phyloP scores from a whole-genome alignment of 2,329 filamentous ascomycete species.

The Fusarium albosuccineum region DNA sequence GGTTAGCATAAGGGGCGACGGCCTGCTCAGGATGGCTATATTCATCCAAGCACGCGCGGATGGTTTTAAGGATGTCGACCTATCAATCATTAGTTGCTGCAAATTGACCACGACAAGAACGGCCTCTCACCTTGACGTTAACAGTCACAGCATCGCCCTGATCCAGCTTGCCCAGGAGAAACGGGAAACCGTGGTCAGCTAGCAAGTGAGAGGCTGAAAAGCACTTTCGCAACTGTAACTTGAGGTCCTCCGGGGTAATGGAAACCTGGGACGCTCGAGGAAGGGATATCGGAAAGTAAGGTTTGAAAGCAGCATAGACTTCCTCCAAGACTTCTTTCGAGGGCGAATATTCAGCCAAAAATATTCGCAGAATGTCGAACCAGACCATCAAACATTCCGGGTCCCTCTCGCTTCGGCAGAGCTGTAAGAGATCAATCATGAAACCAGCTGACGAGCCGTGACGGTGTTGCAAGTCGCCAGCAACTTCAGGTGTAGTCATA shows the following conservation, averaged over 20 bases:
- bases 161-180: conserved; percentile 69
- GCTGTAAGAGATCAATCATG: conserved; percentile 62
- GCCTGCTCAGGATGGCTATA: conserved; percentile 62
- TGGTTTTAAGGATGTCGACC: conserved; percentile 69
- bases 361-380: conserved; percentile 64
- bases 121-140: conserved; percentile 64
- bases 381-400: conserved; percentile 69
- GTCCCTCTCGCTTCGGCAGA: conserved; percentile 69
- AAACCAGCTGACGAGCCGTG: conserved; percentile 61
- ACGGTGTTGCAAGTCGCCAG: conserved; percentile 59
- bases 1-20: conserved; percentile 62
- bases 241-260: conserved; percentile 69
- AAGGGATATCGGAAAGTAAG: conserved; percentile 72
- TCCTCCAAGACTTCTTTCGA: conserved; percentile 62
- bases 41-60: conserved; percentile 64
- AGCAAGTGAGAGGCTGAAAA: conserved; percentile 65
- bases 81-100: conserved; percentile 40
- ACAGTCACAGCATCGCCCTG: conserved; percentile 70
- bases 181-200: conserved; percentile 63
- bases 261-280: conserved; percentile 63
- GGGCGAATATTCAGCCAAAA: conserved; percentile 61
- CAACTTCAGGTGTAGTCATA: conserved; percentile 58
- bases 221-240: conserved; percentile 64
- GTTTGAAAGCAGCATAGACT: conserved; percentile 68
- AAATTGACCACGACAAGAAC: background rate